A percentile compares a stretch with the other conserved stretches of the same genome.
Conservation (phyloP, 106 monocot species). For the Triglochin maritima region DNA sequence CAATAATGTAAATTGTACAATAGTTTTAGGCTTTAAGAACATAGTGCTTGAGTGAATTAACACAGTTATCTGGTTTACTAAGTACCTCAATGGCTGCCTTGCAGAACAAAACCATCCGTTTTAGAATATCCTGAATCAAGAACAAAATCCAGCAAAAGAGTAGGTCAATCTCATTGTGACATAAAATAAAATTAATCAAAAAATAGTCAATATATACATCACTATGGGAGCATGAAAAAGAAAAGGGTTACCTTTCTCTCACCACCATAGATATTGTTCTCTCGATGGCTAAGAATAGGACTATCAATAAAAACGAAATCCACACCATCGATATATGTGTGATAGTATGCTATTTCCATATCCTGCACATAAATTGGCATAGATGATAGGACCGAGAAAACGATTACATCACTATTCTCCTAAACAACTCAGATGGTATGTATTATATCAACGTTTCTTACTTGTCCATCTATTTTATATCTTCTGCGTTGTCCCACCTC, state of each 20-base stretch:
- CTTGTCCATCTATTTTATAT: conserved; percentile 76
- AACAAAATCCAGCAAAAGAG: neutral
- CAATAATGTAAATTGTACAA: no score
- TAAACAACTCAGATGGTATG: neutral
- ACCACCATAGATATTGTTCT: conserved; percentile 67
- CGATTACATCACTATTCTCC: neutral
- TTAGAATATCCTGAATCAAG: conserved; percentile 58
- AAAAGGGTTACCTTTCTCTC: conserved; percentile 32
- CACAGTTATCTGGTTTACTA: no score
- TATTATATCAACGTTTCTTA: conserved; percentile 8
- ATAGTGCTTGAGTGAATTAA: no score
- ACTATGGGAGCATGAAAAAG: no score
- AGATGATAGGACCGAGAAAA: neutral
- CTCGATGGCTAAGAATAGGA: conserved; percentile 41
- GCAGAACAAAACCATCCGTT: conserved; percentile 80
- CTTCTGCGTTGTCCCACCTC: conserved; percentile 36
- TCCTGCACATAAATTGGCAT: conserved; percentile 26
- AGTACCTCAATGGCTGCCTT: conserved; percentile 89
- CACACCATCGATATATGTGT: conserved; percentile 76
- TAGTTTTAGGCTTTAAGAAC: no score
- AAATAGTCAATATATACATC: neutral
- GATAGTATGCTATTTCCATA: conserved; percentile 65
- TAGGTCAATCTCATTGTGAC: no score
- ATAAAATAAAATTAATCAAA: no score
- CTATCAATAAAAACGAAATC: conserved; percentile 84